A percentile compares a stretch with the other conserved stretches of the same genome.
These are phyloP conservation scores for Phlebopus sp. DNA, from an alignment of 1,284 basidiomycete genomes.

Conservation along the genomic window DNA sequence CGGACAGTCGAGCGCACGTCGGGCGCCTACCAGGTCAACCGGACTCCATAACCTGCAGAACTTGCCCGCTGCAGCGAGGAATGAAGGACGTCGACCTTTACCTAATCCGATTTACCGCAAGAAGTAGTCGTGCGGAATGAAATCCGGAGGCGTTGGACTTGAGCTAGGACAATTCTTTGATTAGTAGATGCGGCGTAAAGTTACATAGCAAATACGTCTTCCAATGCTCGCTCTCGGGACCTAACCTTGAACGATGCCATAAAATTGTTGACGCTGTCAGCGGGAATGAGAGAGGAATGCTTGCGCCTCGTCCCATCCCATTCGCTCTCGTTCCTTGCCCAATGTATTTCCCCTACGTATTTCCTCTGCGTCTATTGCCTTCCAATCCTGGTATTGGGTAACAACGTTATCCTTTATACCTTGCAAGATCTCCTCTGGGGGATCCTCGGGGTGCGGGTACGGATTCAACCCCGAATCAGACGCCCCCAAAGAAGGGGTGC, in stretches of 20 bases:
- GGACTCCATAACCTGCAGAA: slow-evolving; percentile 31
- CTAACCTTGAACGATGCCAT: background rate
- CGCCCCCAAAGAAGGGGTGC: slow-evolving; percentile 26
- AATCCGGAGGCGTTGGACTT: background rate
- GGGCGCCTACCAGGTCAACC: slow-evolving; percentile 18
- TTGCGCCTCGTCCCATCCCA: slow-evolving; percentile 60
- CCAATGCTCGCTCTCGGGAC: background rate
- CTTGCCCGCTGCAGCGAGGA: slow-evolving; percentile 21
- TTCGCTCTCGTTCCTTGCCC: slow-evolving; percentile 79
- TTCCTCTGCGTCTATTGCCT: slow-evolving; percentile 65
- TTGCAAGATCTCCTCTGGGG: slow-evolving; percentile 52
- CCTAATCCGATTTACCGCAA: slow-evolving; percentile 32
- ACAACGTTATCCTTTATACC: slow-evolving; percentile 51
- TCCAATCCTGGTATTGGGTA: slow-evolving; percentile 69
- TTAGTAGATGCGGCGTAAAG: slow-evolving; percentile 4
- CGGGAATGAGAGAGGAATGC: slow-evolving; percentile 34
- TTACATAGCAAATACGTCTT: slow-evolving; percentile 1
- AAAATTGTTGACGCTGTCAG: slow-evolving; percentile 6
- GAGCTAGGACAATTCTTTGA: slow-evolving; percentile 1
- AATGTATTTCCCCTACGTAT: slow-evolving; percentile 48
- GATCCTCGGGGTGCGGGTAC: slow-evolving; percentile 36
- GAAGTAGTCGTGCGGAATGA: slow-evolving; percentile 12
- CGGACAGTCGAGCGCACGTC: slow-evolving; percentile 26
- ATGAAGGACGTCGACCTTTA: slow-evolving; percentile 27
- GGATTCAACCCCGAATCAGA: slow-evolving; percentile 26